phyloP scores from a whole-genome alignment of 1,139 yeast genomes.

The Diutina sp. region DNA sequence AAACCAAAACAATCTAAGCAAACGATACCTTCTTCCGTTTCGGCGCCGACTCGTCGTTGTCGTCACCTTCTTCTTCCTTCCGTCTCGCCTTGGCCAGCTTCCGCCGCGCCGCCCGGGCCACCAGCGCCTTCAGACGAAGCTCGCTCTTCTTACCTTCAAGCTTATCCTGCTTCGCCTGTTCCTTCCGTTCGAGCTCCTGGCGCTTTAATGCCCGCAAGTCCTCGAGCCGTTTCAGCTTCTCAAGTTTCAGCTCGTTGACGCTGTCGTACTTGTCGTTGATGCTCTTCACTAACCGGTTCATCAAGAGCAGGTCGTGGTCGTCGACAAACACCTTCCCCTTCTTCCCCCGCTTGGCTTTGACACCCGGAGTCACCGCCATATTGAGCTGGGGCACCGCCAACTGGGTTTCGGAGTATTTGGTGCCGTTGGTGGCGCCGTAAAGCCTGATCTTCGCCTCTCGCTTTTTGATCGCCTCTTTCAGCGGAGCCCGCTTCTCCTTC shows the following conservation, averaged over 20 bases:
- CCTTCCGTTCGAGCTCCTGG: conserved; percentile 77
- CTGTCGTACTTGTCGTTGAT: conserved; percentile 76
- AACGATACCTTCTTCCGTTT: conserved; percentile 30
- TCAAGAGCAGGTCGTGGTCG: conserved; percentile 52
- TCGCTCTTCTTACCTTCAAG: conserved; percentile 71
- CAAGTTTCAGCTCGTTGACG: conserved; percentile 81
- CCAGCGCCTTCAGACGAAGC: conserved; percentile 54
- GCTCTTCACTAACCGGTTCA: conserved; percentile 58
- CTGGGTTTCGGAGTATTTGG: conserved; percentile 64
- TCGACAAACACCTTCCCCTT: conserved; percentile 86
- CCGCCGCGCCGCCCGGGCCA: conserved; percentile 58
- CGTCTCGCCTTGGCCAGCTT: conserved; percentile 46
- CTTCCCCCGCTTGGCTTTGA: conserved; percentile 64
- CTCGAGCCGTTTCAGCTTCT: conserved; percentile 78
- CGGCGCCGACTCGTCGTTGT: conserved; percentile 9
- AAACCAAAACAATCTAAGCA: conserved; percentile 12
- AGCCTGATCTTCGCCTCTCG: conserved; percentile 52
- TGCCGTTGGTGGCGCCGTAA: conserved; percentile 58
- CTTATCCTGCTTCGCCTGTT: conserved; percentile 52
- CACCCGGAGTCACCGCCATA: conserved; percentile 78
- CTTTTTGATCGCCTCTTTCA: conserved; percentile 45
- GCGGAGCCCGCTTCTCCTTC: conserved; percentile 36
- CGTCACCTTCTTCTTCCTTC: conserved; percentile 16
- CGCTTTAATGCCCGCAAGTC: conserved; percentile 80
- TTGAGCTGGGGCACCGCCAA: conserved; percentile 69